Base-by-base conservation (phyloP, 2,329 filamentous ascomycete species). In the Ceratocystis cacaofunesta region DNA sequence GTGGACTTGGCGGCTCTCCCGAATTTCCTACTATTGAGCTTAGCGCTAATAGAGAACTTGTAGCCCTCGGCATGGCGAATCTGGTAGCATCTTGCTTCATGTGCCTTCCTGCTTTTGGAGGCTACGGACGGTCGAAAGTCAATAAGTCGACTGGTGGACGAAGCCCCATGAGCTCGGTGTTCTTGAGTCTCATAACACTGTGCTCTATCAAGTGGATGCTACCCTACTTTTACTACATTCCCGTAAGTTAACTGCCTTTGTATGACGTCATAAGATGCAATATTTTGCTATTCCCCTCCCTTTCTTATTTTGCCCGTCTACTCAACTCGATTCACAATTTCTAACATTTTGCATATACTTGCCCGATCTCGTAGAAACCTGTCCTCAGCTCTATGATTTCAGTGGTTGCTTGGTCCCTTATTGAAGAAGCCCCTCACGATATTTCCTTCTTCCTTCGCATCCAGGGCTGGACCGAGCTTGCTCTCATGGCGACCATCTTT, bases 381-480 rank as follows among this genome's bases (percentile, higher is more conserved):
- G 91, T 97, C 0, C 82, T 99, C 22, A 95, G 87, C 19, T 84
- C 92, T 19, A 94, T 97, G 85, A 95, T 99, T 68, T 92, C 89
- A 15, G 92, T 96, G 1, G 92, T 99, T 30, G 94, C 94, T 22
- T 96, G 88, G 78, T 94, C 91, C 22, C 82, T 99, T 5, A 89
- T 97, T 68, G 94, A 99, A 77, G 94, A 99, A 78, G 90, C 90
- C 12, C 94, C 94, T 0, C 88, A 94, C 71, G 94, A 99, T 74
- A 85, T 99, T 68, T 79, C 81, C 61, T 99, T 97, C 79, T 99
- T 97, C 78, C 76, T 89, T 66, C 84, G 82, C 63, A 92, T 99
- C 68, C 83, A 85, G 36, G 92, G 92, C 66, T 96, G 88, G 84
- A 86, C 84, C 0, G 94, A 97, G 72, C 80, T 99, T 1, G 80